Evolutionary conservation across 352 stramenopile species (phyloP).

Genomic region (Phytophthora pinifolia): DNA sequence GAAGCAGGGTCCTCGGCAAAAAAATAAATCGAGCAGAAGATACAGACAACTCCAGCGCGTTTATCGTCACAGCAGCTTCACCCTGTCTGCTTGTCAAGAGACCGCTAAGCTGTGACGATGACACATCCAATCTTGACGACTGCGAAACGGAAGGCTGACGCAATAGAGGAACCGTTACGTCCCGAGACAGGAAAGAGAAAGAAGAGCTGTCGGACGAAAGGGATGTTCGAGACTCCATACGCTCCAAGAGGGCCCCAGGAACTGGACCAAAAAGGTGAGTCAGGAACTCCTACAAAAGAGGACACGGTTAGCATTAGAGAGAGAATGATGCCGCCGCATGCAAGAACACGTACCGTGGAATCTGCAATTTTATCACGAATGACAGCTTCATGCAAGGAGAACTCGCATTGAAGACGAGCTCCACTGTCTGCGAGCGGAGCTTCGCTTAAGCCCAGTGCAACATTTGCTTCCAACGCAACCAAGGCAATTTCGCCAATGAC

Average conservation of each 20-base stretch:
- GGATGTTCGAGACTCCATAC: constrained; percentile 25
- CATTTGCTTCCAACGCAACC: constrained; percentile 24
- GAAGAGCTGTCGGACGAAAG: constrained; percentile 31
- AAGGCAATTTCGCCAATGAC: constrained; percentile 42
- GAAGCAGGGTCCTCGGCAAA: constrained; percentile 49
- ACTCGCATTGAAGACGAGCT: constrained; percentile 36
- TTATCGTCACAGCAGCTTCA: constrained; percentile 13
- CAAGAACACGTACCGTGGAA: constrained; percentile 33
- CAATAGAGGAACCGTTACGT: constrained; percentile 19
- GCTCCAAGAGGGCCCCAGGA: constrained; percentile 28
- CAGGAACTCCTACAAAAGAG: constrained; percentile 35
- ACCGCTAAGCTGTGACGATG: constrained; percentile 34
- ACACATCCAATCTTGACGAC: constrained; percentile 20
- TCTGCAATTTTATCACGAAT: constrained; percentile 54
- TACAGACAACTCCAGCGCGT: constrained; percentile 36
- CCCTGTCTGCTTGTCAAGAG: constrained; percentile 17
- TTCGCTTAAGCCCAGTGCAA: constrained; percentile 18
- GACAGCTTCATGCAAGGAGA: constrained; percentile 42
- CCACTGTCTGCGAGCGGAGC: constrained; percentile 3
- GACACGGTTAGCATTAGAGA: constrained; percentile 15
- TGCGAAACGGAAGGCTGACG: constrained; percentile 19
- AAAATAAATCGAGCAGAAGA: constrained; percentile 52
- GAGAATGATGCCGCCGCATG: constrained; percentile 1
- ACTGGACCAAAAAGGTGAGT: constrained; percentile 41
- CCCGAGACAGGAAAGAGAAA: constrained; percentile 27